Percentiles rank a stretch among this genome's conserved stretches.
Evolutionary conservation across 352 stramenopile genomes (phyloP).

Genomic region (Phytophthora vignae): DNA sequence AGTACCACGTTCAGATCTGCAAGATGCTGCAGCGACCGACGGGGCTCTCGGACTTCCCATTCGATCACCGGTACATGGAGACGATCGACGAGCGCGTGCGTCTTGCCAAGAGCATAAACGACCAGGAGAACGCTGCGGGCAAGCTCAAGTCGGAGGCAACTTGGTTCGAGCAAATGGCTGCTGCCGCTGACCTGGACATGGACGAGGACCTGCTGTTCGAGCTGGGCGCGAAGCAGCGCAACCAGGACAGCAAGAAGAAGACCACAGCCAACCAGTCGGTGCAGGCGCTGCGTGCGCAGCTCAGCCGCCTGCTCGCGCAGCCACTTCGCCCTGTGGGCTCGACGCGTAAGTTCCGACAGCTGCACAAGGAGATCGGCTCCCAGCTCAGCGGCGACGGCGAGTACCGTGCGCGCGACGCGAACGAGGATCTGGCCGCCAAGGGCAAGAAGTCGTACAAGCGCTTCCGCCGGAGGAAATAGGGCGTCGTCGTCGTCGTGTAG

Average conservation of each 20-base stretch:
- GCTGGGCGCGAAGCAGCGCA: constrained; percentile 71
- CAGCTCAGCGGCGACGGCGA: constrained; percentile 72
- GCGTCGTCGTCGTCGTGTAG: neutral
- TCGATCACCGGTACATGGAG: constrained; percentile 83
- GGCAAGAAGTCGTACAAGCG: constrained; percentile 87
- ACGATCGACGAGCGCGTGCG: constrained; percentile 81
- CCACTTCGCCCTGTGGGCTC: constrained; percentile 82
- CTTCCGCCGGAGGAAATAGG: constrained; percentile 70
- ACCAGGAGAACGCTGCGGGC: constrained; percentile 73
- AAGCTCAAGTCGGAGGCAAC: constrained; percentile 87
- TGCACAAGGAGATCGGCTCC: constrained; percentile 82
- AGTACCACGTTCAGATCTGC: constrained; percentile 88
- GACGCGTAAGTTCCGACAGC: constrained; percentile 81
- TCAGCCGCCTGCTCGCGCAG: constrained; percentile 61
- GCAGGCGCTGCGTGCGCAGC: constrained; percentile 63
- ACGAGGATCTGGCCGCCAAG: constrained; percentile 73
- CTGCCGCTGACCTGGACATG: constrained; percentile 80
- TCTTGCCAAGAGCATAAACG: constrained; percentile 83
- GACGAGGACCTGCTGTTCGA: constrained; percentile 83
- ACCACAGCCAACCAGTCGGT: constrained; percentile 61
- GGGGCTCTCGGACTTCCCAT: constrained; percentile 81
- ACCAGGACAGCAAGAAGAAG: constrained; percentile 54
- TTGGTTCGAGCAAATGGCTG: constrained; percentile 89
- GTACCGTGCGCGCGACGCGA: constrained; percentile 81
- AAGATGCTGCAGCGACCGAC: constrained; percentile 87